Evolutionary conservation across 1,139 yeast genomes (phyloP).

Genomic region (Spathaspora sp.): DNA sequence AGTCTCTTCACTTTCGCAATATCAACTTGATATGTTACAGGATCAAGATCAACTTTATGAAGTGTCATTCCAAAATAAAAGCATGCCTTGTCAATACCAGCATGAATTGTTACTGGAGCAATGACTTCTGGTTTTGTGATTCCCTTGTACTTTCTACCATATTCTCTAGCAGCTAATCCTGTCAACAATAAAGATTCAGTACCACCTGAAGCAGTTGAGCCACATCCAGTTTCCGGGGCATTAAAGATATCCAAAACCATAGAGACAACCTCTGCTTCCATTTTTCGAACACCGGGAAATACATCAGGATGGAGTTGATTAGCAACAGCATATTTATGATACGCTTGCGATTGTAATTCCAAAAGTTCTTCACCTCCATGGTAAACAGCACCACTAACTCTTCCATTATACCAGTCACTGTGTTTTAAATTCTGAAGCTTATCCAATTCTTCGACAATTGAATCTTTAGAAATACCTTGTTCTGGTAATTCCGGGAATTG

Average conservation of each 20-base stretch:
- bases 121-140: slow-evolving; percentile 79
- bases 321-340: slow-evolving; percentile 75
- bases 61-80: slow-evolving; percentile 85
- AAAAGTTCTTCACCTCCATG: slow-evolving; percentile 85
- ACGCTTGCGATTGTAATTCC: slow-evolving; percentile 73
- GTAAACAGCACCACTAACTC: slow-evolving; percentile 92
- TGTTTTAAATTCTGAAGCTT: slow-evolving; percentile 53
- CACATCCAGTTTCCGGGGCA: slow-evolving; percentile 73
- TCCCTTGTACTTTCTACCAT: slow-evolving; percentile 55
- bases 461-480: slow-evolving; percentile 49
- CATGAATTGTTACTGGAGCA: slow-evolving; percentile 89
- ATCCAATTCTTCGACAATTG: slow-evolving; percentile 50
- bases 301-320: slow-evolving; percentile 97
- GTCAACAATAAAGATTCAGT: slow-evolving; percentile 88
- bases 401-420: slow-evolving; percentile 79
- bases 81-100: slow-evolving; percentile 94
- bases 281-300: slow-evolving; percentile 92
- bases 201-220: slow-evolving; percentile 96
- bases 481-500: slow-evolving; percentile 57
- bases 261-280: slow-evolving; percentile 93
- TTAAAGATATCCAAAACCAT: slow-evolving; percentile 83
- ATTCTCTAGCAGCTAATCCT: slow-evolving; percentile 81
- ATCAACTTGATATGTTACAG: slow-evolving; percentile 67
- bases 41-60: slow-evolving; percentile 77
- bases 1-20: slow-evolving; percentile 58